Evolutionary conservation across 2,329 filamentous ascomycete species (phyloP).

Genomic region (Fusarium paranaense): DNA sequence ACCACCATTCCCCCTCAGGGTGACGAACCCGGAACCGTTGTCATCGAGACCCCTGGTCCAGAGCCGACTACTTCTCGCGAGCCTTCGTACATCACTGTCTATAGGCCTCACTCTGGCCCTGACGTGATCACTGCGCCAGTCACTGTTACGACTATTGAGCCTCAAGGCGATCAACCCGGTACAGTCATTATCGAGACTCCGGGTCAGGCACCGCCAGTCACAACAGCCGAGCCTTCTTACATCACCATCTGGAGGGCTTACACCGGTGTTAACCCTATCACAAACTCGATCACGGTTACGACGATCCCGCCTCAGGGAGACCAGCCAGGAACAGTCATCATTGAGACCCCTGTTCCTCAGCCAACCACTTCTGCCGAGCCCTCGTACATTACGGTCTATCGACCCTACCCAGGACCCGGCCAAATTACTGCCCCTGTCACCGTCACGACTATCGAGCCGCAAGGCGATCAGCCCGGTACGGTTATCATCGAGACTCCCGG

Average conservation of each 20-base stretch:
- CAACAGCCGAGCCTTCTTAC: not conserved
- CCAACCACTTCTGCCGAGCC: not conserved
- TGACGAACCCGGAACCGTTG: constrained; percentile 17
- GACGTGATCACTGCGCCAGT: constrained; percentile 16
- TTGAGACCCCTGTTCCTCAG: constrained; percentile 19
- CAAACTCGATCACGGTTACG: constrained; percentile 19
- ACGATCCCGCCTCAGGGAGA: constrained; percentile 17
- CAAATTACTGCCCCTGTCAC: not conserved
- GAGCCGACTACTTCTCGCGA: constrained; percentile 8
- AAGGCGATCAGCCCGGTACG: constrained; percentile 6
- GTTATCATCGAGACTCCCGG: constrained; percentile 31
- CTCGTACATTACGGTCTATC: not conserved
- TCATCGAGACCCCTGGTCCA: constrained; percentile 26
- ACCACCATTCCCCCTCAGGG: constrained; percentile 23
- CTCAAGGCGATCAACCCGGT: constrained; percentile 19
- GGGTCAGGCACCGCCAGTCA: not conserved
- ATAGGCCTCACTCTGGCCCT: constrained; percentile 18
- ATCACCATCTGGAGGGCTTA: constrained; percentile 1
- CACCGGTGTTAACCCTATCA: constrained; percentile 20
- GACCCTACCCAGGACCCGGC: not conserved
- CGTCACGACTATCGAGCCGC: not conserved
- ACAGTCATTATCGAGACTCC: constrained; percentile 31
- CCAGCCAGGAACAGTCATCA: constrained; percentile 29
- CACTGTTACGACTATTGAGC: constrained; percentile 20
- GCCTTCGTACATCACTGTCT: constrained; percentile 25